A percentile compares a stretch with the other conserved stretches of the same genome.
Conservation (phyloP, 495 filamentous ascomycete genomes). For the Tuber calosporum region DNA sequence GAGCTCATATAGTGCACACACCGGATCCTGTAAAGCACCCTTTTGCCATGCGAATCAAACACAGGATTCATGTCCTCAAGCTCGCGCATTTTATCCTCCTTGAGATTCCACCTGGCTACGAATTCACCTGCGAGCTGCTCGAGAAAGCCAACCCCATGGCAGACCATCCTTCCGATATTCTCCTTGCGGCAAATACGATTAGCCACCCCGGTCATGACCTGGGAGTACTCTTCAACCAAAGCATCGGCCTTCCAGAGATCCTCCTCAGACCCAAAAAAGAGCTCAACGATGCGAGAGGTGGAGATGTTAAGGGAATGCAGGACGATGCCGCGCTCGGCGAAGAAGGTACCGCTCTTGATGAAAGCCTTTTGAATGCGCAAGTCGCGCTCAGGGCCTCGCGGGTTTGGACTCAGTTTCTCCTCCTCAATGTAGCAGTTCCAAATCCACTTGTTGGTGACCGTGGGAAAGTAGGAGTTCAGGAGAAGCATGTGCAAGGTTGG, state of each 20-base stretch:
- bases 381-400: not conserved
- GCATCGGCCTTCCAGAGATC: slow-evolving; percentile 2
- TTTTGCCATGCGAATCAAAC: not conserved
- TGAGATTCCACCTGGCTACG: not conserved
- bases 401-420: not conserved
- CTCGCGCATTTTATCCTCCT: not conserved
- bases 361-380: not conserved
- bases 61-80: not conserved
- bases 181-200: not conserved
- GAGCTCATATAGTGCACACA: not conserved
- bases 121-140: not conserved
- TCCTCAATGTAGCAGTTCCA: not conserved
- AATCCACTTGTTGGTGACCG: not conserved
- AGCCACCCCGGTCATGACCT: not conserved
- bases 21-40: not conserved
- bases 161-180: not conserved
- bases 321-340: not conserved
- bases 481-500: slow-evolving; percentile 1
- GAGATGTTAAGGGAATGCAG: not conserved
- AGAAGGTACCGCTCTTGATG: not conserved
- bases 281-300: not conserved
- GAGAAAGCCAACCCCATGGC: not conserved
- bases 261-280: not conserved
- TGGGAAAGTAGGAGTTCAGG: not conserved
- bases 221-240: not conserved